Conservation (phyloP, 148 eudicot genomes). For the Heliamphora exappendiculata region DNA sequence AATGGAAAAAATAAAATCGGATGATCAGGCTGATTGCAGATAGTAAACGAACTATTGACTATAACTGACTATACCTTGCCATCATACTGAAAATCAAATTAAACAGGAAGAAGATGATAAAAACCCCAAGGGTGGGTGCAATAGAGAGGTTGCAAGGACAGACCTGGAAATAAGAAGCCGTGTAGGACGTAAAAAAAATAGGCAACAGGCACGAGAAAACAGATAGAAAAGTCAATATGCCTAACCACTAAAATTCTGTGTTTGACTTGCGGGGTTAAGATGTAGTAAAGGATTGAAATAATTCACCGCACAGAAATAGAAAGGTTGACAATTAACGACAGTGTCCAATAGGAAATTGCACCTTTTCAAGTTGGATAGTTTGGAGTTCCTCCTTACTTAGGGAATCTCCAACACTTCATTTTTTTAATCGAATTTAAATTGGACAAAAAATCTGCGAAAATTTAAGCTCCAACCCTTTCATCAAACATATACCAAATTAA, state of each 20-base stretch:
- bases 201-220: not conserved
- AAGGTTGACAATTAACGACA: not conserved
- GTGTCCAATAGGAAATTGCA: not conserved
- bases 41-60: not conserved
- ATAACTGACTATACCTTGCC: not conserved
- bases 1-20: not conserved
- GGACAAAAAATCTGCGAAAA: too few species aligned
- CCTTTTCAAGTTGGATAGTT: not conserved
- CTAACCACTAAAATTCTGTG: not conserved
- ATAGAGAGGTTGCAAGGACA: not conserved
- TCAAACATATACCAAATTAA: too few species aligned
- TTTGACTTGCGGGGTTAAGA: not conserved
- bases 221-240: not conserved
- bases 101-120: too few species aligned
- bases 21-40: not conserved
- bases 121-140: too few species aligned
- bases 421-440: too few species aligned
- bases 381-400: not conserved
- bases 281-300: not conserved
- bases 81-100: too few species aligned
- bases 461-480: too few species aligned
- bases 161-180: not conserved
- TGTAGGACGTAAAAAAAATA: too few species aligned
- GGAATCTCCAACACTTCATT: too few species aligned
- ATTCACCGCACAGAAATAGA: not conserved